These are phyloP conservation scores for Pseudocercospora vitis DNA, from an alignment of 2,329 filamentous ascomycete species.

Conservation along the genomic window DNA sequence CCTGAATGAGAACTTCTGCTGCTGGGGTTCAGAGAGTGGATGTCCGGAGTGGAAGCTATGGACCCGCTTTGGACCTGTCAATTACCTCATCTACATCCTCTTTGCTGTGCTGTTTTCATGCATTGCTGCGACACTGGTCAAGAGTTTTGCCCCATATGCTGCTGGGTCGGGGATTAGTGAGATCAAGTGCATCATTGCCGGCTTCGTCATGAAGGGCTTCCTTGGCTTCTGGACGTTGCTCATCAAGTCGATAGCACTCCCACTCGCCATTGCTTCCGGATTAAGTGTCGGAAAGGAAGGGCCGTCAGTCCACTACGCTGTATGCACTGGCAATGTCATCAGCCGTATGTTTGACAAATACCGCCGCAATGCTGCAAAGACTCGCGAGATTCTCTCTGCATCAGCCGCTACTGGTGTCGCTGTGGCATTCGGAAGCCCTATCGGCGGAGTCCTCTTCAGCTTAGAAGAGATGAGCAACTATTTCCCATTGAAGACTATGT, in stretches of 20 bases:
- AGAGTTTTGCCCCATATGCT: conserved; percentile 89
- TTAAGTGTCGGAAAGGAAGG: conserved; percentile 96
- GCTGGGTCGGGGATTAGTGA: conserved; percentile 96
- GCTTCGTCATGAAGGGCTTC: conserved; percentile 99
- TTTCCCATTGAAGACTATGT: conserved; percentile 95
- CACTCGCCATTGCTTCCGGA: conserved; percentile 88
- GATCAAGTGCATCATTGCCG: conserved; percentile 98
- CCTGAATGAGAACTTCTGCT: conserved; percentile 95
- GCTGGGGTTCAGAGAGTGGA: conserved; percentile 90
- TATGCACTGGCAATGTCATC: conserved; percentile 95
- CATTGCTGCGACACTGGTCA: conserved; percentile 79
- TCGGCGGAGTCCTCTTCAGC: conserved; percentile 93
- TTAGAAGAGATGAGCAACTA: conserved; percentile 97
- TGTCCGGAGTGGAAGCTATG: conserved; percentile 88
- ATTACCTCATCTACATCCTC: conserved; percentile 84
- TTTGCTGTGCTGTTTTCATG: conserved; percentile 78
- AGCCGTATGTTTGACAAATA: conserved; percentile 93
- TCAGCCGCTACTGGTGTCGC: conserved; percentile 93
- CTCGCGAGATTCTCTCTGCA: conserved; percentile 88
- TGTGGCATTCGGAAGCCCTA: conserved; percentile 95
- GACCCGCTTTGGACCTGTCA: conserved; percentile 74
- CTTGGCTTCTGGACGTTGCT: conserved; percentile 85
- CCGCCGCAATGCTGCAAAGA: conserved; percentile 86
- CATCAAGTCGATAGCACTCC: conserved; percentile 90
- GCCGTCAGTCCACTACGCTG: conserved; percentile 97